phyloP scores from a whole-genome alignment of 495 filamentous ascomycete species.

The Cercophora sp. region DNA sequence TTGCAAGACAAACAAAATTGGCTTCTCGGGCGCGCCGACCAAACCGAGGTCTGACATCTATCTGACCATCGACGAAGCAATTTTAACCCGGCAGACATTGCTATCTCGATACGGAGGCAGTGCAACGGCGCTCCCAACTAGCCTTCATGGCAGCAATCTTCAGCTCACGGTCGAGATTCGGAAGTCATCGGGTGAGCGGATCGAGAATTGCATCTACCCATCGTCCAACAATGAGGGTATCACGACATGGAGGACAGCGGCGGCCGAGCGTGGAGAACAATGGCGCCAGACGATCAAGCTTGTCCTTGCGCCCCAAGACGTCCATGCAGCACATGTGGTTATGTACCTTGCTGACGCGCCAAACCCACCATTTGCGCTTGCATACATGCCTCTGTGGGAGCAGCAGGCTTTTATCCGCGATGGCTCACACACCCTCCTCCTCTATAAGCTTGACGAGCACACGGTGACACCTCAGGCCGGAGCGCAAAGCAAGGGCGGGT shows the following conservation, averaged over 20 bases:
- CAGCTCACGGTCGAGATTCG: conserved; percentile 89
- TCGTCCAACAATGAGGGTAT: conserved; percentile 70
- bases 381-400: conserved; percentile 92
- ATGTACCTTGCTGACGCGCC: conserved; percentile 84
- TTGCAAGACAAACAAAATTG: conserved; percentile 76
- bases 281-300: conserved; percentile 90
- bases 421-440: conserved; percentile 71
- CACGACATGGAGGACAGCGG: conserved; percentile 84
- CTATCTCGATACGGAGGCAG: conserved; percentile 77
- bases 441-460: conserved; percentile 88
- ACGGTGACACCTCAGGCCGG: conserved; percentile 54
- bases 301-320: conserved; percentile 72
- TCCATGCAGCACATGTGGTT: conserved; percentile 79
- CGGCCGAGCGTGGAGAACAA: conserved; percentile 66
- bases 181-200: conserved; percentile 66
- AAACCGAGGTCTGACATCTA: conserved; percentile 92
- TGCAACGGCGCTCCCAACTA: conserved; percentile 61
- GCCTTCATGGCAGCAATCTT: conserved; percentile 64
- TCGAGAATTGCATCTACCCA: conserved; percentile 82
- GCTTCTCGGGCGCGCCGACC: conserved; percentile 90
- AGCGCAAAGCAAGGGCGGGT: conserved; percentile 67
- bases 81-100: conserved; percentile 69
- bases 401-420: conserved; percentile 87
- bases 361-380: conserved; percentile 79
- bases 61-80: conserved; percentile 72